A percentile compares a stretch with the other conserved stretches of the same genome.
Evolutionary conservation across 352 stramenopile genomes (phyloP).

Genomic region (Salisapilia sapeloensis): DNA sequence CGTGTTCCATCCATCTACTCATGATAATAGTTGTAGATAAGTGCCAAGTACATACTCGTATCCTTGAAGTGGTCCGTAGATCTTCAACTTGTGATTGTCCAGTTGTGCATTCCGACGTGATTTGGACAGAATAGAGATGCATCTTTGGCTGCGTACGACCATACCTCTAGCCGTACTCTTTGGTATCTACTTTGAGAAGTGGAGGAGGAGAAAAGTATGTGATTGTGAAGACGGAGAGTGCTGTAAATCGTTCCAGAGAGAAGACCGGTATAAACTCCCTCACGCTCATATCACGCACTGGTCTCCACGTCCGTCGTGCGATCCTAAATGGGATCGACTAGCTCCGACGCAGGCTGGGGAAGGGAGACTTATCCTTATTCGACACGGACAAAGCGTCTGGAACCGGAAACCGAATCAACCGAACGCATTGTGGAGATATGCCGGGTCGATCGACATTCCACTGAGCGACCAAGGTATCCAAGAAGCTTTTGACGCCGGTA

Average conservation of each 20-base stretch:
- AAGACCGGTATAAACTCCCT: slow-evolving; percentile 57
- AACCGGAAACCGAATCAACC: slow-evolving; percentile 64
- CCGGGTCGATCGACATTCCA: slow-evolving; percentile 68
- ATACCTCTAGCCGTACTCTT: too few species aligned
- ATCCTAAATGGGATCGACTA: slow-evolving; percentile 33
- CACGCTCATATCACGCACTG: slow-evolving; percentile 55
- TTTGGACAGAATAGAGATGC: too few species aligned
- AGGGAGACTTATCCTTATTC: slow-evolving; percentile 61
- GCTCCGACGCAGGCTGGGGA: slow-evolving; percentile 8
- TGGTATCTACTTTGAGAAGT: too few species aligned
- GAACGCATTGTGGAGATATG: slow-evolving; percentile 65
- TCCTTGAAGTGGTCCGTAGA: too few species aligned
- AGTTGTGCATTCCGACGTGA: too few species aligned
- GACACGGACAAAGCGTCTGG: slow-evolving; percentile 76
- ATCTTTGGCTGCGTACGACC: too few species aligned
- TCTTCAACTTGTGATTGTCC: too few species aligned
- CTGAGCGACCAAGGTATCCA: slow-evolving; percentile 71
- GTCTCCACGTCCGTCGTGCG: slow-evolving; percentile 34
- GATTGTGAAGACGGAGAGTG: slow-evolving; percentile 53
- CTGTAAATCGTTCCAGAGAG: slow-evolving; percentile 42
- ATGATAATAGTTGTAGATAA: too few species aligned
- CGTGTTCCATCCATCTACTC: too few species aligned
- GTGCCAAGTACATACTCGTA: too few species aligned
- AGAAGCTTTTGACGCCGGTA: slow-evolving; percentile 61
- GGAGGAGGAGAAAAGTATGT: too few species aligned